Conservation (phyloP, 2,329 filamentous ascomycete genomes). For the Ceratocystis colombiana region DNA sequence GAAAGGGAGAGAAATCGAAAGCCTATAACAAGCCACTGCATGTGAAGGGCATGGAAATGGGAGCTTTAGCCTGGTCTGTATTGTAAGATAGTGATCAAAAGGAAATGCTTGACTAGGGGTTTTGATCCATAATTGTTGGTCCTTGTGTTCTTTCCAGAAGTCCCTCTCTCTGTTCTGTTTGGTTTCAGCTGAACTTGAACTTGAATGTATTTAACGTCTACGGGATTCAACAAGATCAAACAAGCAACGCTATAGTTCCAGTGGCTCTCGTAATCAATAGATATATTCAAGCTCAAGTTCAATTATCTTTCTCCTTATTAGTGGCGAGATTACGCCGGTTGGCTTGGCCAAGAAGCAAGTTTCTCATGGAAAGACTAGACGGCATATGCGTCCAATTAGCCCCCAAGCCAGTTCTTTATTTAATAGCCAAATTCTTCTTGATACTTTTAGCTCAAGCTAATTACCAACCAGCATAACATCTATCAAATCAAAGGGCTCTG, state of each 20-base stretch:
- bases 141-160: not conserved
- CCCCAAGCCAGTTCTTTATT: not conserved
- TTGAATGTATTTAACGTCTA: too few species aligned
- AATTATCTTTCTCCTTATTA: not conserved
- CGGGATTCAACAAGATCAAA: too few species aligned
- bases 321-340: not conserved
- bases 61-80: not conserved
- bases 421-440: not conserved
- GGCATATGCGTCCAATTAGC: not conserved
- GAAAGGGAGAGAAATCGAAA: not conserved
- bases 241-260: too few species aligned
- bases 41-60: not conserved
- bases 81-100: not conserved
- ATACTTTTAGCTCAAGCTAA: too few species aligned
- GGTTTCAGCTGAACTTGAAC: too few species aligned
- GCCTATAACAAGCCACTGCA: not conserved
- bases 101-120: not conserved
- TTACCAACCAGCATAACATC: too few species aligned
- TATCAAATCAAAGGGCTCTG: too few species aligned
- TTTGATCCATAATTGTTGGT: not conserved
- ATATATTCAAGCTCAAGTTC: too few species aligned
- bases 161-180: too few species aligned
- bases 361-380: not conserved
- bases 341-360: not conserved
- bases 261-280: too few species aligned